phyloP scores from a whole-genome alignment of 2,329 filamentous ascomycete genomes.

The Penicillium sp. region DNA sequence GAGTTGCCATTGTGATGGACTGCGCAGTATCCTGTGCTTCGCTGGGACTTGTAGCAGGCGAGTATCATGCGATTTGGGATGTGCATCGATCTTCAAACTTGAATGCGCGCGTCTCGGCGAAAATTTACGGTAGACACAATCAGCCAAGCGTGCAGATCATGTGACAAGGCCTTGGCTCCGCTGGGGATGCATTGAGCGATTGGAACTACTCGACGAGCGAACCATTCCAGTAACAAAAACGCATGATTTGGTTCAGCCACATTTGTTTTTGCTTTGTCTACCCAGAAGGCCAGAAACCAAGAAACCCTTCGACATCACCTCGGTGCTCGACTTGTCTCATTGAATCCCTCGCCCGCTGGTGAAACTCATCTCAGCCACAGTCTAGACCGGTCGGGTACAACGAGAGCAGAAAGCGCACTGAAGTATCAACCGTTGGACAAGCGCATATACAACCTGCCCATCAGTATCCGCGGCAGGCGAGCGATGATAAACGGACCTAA shows the following conservation, averaged over 20 bases:
- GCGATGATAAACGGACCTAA: conserved; percentile 3
- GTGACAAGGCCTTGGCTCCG: conserved; percentile 6
- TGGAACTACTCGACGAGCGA: background rate
- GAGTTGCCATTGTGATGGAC: conserved; percentile 12
- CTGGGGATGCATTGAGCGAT: background rate
- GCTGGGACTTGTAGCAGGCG: background rate
- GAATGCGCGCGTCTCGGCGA: background rate
- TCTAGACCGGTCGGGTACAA: background rate
- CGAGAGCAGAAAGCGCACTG: no score
- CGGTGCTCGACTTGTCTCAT: background rate
- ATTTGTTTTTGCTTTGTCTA: background rate
- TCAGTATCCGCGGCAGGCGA: background rate
- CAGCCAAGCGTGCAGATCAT: conserved; percentile 16
- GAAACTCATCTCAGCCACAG: background rate
- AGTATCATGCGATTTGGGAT: background rate
- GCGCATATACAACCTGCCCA: background rate
- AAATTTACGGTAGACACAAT: conserved; percentile 20
- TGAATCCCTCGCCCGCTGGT: background rate
- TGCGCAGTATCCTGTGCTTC: background rate
- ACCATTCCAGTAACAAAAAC: background rate
- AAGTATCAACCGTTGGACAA: no score
- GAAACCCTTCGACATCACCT: background rate
- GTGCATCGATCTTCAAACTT: background rate
- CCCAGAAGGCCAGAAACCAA: background rate
- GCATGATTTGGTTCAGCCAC: background rate